Base-by-base conservation (phyloP, 768 basidiomycete genomes). In the Tulasnella sp. region DNA sequence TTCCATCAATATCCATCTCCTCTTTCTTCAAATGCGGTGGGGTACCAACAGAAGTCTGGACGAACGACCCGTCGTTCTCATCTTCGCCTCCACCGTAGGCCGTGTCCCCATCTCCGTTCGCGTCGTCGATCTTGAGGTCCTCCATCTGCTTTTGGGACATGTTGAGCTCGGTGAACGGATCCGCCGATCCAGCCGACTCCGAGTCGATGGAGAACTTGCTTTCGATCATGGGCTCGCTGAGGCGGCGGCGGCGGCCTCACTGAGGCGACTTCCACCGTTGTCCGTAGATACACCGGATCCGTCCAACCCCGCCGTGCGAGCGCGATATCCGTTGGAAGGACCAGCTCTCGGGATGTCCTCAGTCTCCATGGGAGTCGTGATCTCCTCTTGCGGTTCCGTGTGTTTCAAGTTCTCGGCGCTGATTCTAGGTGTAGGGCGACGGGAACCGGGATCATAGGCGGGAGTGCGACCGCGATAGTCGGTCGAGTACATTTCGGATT, bases 11-110 rank as follows among this genome's bases (percentile, higher is more conserved):
- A 14, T 44, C 68, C 42, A 47, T 34, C n/a, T 35, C 34, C n/a
- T 41, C 40, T 47, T 35, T 47, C 40, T 47, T 47, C 29, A 35
- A 35, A n/a, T 47, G 34, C 47, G 68, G 68, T 35, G 68, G 68
- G 34, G 68, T 69, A 26, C 68, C 68, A 47, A 69, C 68, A 35
- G 68, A 44, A 19, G 68, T 69, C 8, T 64, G 32, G 22, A 64
- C 63, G 62, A 64, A 64, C 62, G 62, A 64, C 1, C 32, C 36
- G 62, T 37, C 62, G 62, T 34, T 34, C 29, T 64, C 62, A 8
- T 64, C 29, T 17, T 64, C 62, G 3, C 29, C 36, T 37, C 62
- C 62, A 34, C 62, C 62, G 62, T 64, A 37, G 16, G 36, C 62
- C 9, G 44, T 69, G 19, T 69, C 68, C 7, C 16, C 40, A 8